phyloP scores from a whole-genome alignment of 2,329 filamentous ascomycete genomes.

The Alternaria burnsii region DNA sequence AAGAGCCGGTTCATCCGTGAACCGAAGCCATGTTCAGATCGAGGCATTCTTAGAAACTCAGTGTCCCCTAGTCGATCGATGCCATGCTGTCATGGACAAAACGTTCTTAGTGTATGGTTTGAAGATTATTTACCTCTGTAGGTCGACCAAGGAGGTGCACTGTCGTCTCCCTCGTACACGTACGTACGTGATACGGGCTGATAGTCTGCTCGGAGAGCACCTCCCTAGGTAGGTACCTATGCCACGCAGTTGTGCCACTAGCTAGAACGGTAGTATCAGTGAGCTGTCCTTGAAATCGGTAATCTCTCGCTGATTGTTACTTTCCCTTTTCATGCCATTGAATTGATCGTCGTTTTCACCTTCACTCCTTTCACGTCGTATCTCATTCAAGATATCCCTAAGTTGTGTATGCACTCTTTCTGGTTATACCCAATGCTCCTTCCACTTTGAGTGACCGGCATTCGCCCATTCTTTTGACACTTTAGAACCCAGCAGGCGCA shows the following conservation, averaged over 20 bases:
- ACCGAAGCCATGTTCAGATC: conserved; percentile 13
- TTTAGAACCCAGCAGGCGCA: conserved; percentile 22
- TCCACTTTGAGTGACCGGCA: neutral
- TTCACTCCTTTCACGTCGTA: neutral
- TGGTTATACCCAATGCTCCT: neutral
- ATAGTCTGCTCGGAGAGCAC: conserved; percentile 4
- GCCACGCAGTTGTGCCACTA: conserved; percentile 33
- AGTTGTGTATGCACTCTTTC: neutral
- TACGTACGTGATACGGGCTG: conserved; percentile 14
- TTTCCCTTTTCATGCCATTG: neutral
- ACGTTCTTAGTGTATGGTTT: neutral
- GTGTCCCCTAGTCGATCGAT: neutral
- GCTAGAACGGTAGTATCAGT: conserved; percentile 13
- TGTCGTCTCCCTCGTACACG: conserved; percentile 4
- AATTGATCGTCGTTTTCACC: neutral
- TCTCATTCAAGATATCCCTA: neutral
- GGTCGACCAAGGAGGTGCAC: conserved; percentile 7
- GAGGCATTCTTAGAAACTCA: neutral
- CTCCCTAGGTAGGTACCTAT: conserved; percentile 7
- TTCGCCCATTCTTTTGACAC: neutral
- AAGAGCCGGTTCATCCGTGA: conserved; percentile 9
- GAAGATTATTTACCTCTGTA: neutral
- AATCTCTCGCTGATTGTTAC: neutral
- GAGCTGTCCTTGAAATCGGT: neutral
- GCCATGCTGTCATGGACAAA: conserved; percentile 8